These are phyloP conservation scores for Candida fluviatilis DNA, from an alignment of 805 yeast genomes.

Conservation along the genomic window DNA sequence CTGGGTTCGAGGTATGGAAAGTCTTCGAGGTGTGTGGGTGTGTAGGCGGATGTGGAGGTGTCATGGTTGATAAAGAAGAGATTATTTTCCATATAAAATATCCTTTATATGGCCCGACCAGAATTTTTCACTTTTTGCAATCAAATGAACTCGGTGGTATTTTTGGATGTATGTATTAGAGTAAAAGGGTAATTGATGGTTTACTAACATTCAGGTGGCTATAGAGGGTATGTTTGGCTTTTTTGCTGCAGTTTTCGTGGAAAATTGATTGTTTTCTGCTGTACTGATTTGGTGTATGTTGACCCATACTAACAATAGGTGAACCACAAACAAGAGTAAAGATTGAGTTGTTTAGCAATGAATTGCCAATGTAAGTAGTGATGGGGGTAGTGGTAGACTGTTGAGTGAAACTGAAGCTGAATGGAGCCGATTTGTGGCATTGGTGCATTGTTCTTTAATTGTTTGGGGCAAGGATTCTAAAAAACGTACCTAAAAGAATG, in stretches of 20 bases:
- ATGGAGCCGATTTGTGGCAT: too few relatives aligned
- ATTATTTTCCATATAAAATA: background rate
- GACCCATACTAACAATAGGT: conserved; percentile 10
- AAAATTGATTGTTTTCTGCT: background rate
- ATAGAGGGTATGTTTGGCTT: conserved; percentile 20
- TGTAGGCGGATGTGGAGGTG: conserved; percentile 6
- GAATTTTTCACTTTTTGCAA: background rate
- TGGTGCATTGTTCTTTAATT: too few relatives aligned
- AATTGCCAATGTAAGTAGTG: conserved; percentile 6
- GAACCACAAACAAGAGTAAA: conserved; percentile 30
- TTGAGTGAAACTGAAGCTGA: too few relatives aligned
- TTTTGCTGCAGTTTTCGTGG: background rate
- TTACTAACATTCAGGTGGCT: conserved; percentile 17
- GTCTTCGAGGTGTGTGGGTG: conserved; percentile 8
- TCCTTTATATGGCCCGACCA: background rate
- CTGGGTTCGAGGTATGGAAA: conserved; percentile 63
- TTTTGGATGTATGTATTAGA: conserved; percentile 35
- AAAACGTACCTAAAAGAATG: too few relatives aligned
- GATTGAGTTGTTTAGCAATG: conserved; percentile 49
- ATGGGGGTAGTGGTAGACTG: too few relatives aligned
- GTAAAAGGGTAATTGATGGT: background rate
- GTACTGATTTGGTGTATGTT: too few relatives aligned
- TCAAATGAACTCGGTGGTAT: conserved; percentile 23
- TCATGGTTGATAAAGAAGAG: conserved; percentile 4
- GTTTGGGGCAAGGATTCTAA: too few relatives aligned